Evolutionary conservation across 192 early-diverging fungal genomes (phyloP).

Genomic region (Backusella parvicylindrica): DNA sequence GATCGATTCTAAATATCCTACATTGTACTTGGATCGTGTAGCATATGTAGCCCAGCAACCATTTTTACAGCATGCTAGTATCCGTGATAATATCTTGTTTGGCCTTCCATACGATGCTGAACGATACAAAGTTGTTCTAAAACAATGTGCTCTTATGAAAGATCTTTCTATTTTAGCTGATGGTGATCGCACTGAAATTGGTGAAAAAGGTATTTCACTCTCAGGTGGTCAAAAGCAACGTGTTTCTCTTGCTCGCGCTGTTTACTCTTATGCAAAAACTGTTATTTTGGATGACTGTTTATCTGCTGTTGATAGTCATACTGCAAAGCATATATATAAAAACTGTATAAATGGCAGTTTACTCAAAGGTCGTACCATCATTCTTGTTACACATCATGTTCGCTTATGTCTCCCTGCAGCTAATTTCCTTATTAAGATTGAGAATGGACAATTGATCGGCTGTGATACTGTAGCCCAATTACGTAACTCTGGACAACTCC

Average conservation of each 20-base stretch:
- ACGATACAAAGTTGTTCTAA: constrained; percentile 62
- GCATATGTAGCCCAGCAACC: constrained; percentile 48
- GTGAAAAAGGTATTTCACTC: constrained; percentile 65
- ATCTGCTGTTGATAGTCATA: constrained; percentile 56
- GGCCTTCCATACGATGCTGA: constrained; percentile 43
- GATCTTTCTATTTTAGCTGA: constrained; percentile 63
- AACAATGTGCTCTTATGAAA: constrained; percentile 63
- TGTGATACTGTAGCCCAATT: constrained; percentile 10
- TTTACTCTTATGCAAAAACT: constrained; percentile 65
- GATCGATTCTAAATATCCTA: not conserved
- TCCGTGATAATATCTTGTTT: constrained; percentile 77
- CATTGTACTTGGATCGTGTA: constrained; percentile 6
- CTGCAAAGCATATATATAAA: constrained; percentile 45
- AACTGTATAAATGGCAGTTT: constrained; percentile 54
- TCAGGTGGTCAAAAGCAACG: constrained; percentile 81
- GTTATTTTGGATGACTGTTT: constrained; percentile 83
- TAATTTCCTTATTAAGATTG: constrained; percentile 47
- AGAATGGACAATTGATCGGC: constrained; percentile 41
- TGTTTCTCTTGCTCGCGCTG: constrained; percentile 75
- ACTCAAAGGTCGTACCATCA: constrained; percentile 68
- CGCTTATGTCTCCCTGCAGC: constrained; percentile 52
- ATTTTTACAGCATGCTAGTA: constrained; percentile 57
- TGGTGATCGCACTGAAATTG: constrained; percentile 71
- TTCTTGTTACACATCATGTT: constrained; percentile 87
- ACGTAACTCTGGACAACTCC: constrained; percentile 5